Conservation (phyloP, 441 rosid genomes). For the Omphalea diandra region DNA sequence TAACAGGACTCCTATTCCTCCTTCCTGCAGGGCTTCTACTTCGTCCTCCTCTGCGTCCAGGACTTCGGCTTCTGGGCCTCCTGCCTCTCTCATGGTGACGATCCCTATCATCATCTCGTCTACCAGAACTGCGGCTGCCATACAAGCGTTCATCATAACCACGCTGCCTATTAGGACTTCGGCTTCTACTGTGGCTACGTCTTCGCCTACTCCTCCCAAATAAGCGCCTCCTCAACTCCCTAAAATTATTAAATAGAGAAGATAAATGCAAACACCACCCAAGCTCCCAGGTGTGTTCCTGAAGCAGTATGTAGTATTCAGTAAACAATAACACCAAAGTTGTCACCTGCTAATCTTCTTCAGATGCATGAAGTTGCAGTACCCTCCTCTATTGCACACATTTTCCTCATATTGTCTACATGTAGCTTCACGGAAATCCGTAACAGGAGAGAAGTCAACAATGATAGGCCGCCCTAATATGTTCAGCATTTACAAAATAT, state of each 20-base stretch:
- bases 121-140: constrained; percentile 33
- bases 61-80: constrained; percentile 54
- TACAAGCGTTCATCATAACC: constrained; percentile 35
- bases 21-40: constrained; percentile 50
- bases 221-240: constrained; percentile 54
- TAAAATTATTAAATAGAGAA: constrained; percentile 8
- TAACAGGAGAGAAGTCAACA: constrained; percentile 77
- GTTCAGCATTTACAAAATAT: constrained; percentile 9
- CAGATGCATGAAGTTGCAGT: constrained; percentile 71
- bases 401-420: constrained; percentile 84
- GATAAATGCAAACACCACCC: neutral
- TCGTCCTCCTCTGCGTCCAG: constrained; percentile 43
- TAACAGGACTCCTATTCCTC: constrained; percentile 44
- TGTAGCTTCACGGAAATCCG: constrained; percentile 85
- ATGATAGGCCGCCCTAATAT: constrained; percentile 70
- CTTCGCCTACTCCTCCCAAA: constrained; percentile 51
- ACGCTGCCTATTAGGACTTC: constrained; percentile 43
- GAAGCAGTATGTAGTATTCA: neutral
- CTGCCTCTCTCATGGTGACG: constrained; percentile 42
- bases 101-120: constrained; percentile 46
- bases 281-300: neutral
- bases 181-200: constrained; percentile 52
- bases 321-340: neutral
- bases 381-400: constrained; percentile 70
- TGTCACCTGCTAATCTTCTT: constrained; percentile 54